Percentiles rank a stretch among this genome's conserved stretches.
phyloP scores from a whole-genome alignment of 2,329 filamentous ascomycete species.

The Myriangium duriaei region DNA sequence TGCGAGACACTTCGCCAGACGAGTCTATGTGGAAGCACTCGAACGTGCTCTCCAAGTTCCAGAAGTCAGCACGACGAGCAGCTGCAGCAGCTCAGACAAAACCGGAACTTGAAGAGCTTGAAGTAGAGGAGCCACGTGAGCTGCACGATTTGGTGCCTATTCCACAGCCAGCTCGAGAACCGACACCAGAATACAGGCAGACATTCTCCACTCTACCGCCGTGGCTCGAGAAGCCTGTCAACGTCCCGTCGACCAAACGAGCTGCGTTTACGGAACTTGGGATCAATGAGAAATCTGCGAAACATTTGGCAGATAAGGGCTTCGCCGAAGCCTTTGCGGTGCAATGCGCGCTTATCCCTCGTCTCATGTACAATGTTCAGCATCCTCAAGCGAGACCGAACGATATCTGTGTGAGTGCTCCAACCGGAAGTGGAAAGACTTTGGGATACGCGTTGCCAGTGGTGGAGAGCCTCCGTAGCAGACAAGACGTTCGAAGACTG shows the following conservation, averaged over 20 bases:
- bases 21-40: neutral
- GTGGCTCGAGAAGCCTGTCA: constrained; percentile 70
- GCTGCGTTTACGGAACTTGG: constrained; percentile 52
- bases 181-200: constrained; percentile 45
- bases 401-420: constrained; percentile 80
- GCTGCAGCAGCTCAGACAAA: constrained; percentile 31
- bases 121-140: constrained; percentile 19
- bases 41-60: neutral
- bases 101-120: constrained; percentile 28
- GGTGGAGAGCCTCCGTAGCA: constrained; percentile 49
- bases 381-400: constrained; percentile 46
- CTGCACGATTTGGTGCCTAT: constrained; percentile 58
- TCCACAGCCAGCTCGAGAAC: constrained; percentile 59
- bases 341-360: constrained; percentile 66
- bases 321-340: constrained; percentile 65
- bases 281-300: constrained; percentile 41
- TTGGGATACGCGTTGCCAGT: constrained; percentile 82
- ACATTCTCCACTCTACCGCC: constrained; percentile 66
- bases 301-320: constrained; percentile 53
- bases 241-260: constrained; percentile 48
- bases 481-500: constrained; percentile 34
- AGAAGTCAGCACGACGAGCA: constrained; percentile 1
- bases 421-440: constrained; percentile 93
- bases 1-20: constrained; percentile 5
- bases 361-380: constrained; percentile 52